Evolutionary conservation across 768 basidiomycete genomes (phyloP).

Genomic region (Tubosaeta brunneosetosa): DNA sequence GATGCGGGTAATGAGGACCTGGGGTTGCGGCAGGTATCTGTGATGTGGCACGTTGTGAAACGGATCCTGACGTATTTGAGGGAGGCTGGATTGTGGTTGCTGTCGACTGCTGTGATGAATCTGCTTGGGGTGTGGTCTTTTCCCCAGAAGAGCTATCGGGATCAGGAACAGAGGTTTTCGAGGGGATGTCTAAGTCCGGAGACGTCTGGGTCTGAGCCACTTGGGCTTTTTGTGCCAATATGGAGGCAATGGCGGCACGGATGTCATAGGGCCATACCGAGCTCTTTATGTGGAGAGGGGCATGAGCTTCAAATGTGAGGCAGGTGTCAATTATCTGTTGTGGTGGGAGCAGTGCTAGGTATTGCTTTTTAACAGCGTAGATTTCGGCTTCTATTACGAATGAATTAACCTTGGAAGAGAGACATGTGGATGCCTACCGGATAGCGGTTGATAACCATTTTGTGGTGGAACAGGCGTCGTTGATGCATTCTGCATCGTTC

Average conservation of each 20-base stretch:
- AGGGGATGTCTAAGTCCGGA: constrained; percentile 8
- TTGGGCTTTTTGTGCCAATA: constrained; percentile 33
- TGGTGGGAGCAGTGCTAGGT: constrained; percentile 61
- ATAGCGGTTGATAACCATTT: constrained; percentile 32
- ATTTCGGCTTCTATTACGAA: constrained; percentile 35
- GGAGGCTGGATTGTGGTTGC: constrained; percentile 25
- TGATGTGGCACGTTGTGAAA: constrained; percentile 18
- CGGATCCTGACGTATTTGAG: constrained; percentile 10
- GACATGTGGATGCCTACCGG: constrained; percentile 30
- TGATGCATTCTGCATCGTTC: constrained; percentile 54
- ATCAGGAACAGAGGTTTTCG: constrained; percentile 9
- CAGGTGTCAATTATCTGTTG: constrained; percentile 79
- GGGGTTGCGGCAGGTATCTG: constrained; percentile 19
- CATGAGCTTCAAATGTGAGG: constrained; percentile 64
- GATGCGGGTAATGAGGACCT: constrained; percentile 44
- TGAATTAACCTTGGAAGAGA: constrained; percentile 14
- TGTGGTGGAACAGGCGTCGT: constrained; percentile 37
- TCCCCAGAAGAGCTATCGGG: constrained; percentile 12
- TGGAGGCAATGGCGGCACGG: constrained; percentile 53
- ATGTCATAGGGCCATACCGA: constrained; percentile 74
- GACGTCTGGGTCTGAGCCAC: constrained; percentile 18
- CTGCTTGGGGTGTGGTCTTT: constrained; percentile 13
- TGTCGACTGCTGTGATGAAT: constrained; percentile 16
- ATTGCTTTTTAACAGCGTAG: constrained; percentile 65
- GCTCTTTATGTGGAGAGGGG: constrained; percentile 57